Conservation (phyloP, 2,329 filamentous ascomycete genomes). For the Hypoxylon sp. region DNA sequence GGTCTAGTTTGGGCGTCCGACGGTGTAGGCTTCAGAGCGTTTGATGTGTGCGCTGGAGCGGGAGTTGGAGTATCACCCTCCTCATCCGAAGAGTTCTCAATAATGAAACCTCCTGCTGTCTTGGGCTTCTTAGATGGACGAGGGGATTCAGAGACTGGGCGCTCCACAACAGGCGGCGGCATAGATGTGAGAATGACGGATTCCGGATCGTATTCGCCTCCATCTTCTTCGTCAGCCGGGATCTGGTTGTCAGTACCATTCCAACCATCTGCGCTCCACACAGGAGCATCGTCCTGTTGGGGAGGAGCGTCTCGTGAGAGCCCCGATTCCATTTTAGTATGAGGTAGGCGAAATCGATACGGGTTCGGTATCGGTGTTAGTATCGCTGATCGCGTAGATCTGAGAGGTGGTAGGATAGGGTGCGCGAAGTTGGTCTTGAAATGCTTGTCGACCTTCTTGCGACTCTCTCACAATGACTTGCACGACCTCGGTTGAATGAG, state of each 20-base stretch:
- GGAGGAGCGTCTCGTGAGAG: conserved; percentile 40
- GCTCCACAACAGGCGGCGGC: conserved; percentile 50
- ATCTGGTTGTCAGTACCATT: conserved; percentile 68
- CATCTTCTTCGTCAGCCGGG: conserved; percentile 65
- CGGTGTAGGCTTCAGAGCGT: conserved; percentile 46
- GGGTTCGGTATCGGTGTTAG: background rate
- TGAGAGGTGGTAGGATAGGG: background rate
- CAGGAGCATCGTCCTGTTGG: conserved; percentile 43
- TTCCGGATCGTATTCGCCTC: conserved; percentile 70
- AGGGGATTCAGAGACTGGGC: conserved; percentile 51
- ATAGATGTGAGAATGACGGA: conserved; percentile 60
- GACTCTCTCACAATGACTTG: conserved; percentile 2
- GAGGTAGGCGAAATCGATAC: background rate
- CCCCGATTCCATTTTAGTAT: conserved; percentile 51
- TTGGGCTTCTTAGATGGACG: conserved; percentile 68
- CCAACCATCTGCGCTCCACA: conserved; percentile 66
- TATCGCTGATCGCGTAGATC: background rate
- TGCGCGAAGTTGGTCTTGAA: background rate
- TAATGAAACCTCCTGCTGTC: conserved; percentile 70
- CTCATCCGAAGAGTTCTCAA: conserved; percentile 69
- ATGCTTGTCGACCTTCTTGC: background rate
- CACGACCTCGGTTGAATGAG: background rate
- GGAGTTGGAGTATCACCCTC: conserved; percentile 57
- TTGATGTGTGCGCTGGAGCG: conserved; percentile 23
- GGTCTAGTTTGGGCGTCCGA: conserved; percentile 41